Evolutionary conservation across 352 stramenopile genomes (phyloP).

Genomic region (Globisporangium abappressorium): DNA sequence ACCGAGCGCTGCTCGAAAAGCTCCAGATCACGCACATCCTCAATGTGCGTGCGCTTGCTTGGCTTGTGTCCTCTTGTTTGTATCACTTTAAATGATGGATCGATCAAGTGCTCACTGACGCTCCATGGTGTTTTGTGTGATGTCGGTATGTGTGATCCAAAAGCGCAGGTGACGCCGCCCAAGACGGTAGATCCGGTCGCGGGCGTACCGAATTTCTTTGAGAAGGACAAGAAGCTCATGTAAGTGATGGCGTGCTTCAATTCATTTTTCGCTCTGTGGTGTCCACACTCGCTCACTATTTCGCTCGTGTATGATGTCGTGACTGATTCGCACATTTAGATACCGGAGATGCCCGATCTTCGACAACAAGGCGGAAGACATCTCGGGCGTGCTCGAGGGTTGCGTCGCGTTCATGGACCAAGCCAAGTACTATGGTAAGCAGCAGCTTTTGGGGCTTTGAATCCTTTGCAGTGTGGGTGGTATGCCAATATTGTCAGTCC

Average conservation of each 20-base stretch:
- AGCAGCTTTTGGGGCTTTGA: not conserved
- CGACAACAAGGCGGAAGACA: slow-evolving; percentile 90
- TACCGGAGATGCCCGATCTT: slow-evolving; percentile 86
- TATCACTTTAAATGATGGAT: not conserved
- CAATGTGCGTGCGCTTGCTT: slow-evolving; percentile 42
- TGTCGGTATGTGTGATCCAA: not conserved
- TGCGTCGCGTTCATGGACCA: slow-evolving; percentile 90
- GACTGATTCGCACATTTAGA: slow-evolving; percentile 15
- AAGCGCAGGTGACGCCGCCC: slow-evolving; percentile 64
- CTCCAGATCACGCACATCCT: slow-evolving; percentile 82
- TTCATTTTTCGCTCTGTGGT: not conserved
- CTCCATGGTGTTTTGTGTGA: not conserved
- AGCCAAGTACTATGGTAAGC: slow-evolving; percentile 87
- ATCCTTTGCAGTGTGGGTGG: not conserved
- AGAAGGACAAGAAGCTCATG: slow-evolving; percentile 78
- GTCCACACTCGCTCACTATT: not conserved
- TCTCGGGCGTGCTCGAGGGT: slow-evolving; percentile 74
- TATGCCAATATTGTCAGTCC: not conserved
- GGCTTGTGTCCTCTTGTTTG: not conserved
- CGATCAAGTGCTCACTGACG: not conserved
- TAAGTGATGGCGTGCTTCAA: slow-evolving; percentile 12
- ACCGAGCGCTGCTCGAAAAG: slow-evolving; percentile 51
- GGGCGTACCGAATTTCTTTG: slow-evolving; percentile 90
- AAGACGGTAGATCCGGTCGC: slow-evolving; percentile 78
- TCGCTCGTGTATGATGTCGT: not conserved